Conservation (phyloP, 2,329 filamentous ascomycete species). For the Fusarium sublunatum region DNA sequence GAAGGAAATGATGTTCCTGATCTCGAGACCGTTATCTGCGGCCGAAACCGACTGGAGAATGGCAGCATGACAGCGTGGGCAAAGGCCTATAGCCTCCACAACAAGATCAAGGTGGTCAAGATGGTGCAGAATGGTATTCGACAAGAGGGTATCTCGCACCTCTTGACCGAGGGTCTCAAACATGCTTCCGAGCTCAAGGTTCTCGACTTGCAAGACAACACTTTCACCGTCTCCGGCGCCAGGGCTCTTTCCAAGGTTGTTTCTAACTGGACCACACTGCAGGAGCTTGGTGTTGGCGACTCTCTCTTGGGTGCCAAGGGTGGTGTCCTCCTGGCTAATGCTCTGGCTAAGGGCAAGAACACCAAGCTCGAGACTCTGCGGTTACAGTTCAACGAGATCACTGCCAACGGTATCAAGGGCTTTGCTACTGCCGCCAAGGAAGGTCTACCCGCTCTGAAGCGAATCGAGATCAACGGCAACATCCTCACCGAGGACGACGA, state of each 20-base stretch:
- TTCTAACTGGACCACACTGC: slow-evolving; percentile 77
- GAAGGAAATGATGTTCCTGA: slow-evolving; percentile 78
- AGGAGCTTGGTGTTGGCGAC: slow-evolving; percentile 89
- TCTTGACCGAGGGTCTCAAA: slow-evolving; percentile 82
- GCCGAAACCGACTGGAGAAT: slow-evolving; percentile 94
- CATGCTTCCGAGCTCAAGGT: slow-evolving; percentile 76
- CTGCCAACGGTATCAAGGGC: slow-evolving; percentile 75
- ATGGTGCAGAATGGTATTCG: slow-evolving; percentile 99
- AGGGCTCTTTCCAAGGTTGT: slow-evolving; percentile 81
- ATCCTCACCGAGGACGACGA: slow-evolving; percentile 90
- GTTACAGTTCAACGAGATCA: slow-evolving; percentile 95
- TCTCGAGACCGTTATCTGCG: slow-evolving; percentile 96
- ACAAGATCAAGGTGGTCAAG: slow-evolving; percentile 84
- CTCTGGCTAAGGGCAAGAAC: slow-evolving; percentile 81
- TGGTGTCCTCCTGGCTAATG: slow-evolving; percentile 76
- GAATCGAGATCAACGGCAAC: slow-evolving; percentile 96
- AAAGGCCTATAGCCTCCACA: slow-evolving; percentile 84
- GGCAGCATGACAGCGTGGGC: slow-evolving; percentile 98
- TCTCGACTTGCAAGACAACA: slow-evolving; percentile 96
- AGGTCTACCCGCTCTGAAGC: slow-evolving; percentile 78
- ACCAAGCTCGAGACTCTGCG: slow-evolving; percentile 81
- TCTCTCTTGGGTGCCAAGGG: slow-evolving; percentile 85
- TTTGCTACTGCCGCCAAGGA: slow-evolving; percentile 75
- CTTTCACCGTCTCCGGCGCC: slow-evolving; percentile 85
- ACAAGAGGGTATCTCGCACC: slow-evolving; percentile 86